Evolutionary conservation across 345 rosid species (phyloP), one percentile per base, ranked within the genome.

Genomic region (Clarkia xantiana): DNA sequence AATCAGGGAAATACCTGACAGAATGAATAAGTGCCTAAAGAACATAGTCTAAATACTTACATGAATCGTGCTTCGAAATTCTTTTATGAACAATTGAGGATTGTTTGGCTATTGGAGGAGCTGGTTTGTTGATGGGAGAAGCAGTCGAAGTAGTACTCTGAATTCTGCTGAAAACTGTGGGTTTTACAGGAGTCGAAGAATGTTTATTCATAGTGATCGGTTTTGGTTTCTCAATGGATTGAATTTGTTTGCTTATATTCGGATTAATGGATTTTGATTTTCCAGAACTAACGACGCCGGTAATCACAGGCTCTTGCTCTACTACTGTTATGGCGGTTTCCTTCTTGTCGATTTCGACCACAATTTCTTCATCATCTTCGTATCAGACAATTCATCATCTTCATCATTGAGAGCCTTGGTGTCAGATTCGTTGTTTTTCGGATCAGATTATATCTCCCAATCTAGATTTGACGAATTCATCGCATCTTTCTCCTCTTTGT

Each of bases 401-500:
- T 61, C 74, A 34, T 49, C 56, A n/a, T n/a, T n/a, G n/a, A n/a
- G n/a, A n/a, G n/a, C n/a, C n/a, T n/a, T n/a, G n/a, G n/a, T n/a
- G n/a, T n/a, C n/a, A n/a, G n/a, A n/a, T n/a, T n/a, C n/a, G n/a
- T n/a, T n/a, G n/a, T n/a, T n/a, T 47, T 47, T 17, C 22, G 14
- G 10, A 14, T 49, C n/a, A n/a, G n/a, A n/a, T n/a, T n/a, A n/a
- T n/a, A n/a, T 52, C 15, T 15, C 16, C 58, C 18, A 55, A 19
- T 45, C 57, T 29, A 1, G 58, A 41, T 60, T 18, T 40, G 44
- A 59, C 9, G 79, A 52, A 55, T 76, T 67, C 22, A 51, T 52
- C 50, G 50, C 74, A 55, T 80, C 89, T 67, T 74, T 72, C 71
- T 70, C 67, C 20, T 29, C 44, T 53, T 56, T 47, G 53, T 71